phyloP scores from a whole-genome alignment of 768 basidiomycete species.

The Hygrophorus russula region DNA sequence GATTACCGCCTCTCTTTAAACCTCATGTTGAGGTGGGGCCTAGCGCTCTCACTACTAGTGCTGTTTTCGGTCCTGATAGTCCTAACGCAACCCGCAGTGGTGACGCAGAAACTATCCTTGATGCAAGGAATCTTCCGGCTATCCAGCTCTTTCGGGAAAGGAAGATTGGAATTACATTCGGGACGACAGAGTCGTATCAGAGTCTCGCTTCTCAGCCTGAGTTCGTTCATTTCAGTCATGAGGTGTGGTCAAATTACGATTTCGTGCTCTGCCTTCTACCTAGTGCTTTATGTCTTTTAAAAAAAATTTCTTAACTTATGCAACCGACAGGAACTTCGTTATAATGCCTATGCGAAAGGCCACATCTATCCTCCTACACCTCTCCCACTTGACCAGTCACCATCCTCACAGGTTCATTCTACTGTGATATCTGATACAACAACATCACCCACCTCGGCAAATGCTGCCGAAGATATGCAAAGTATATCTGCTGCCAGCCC shows the following conservation, averaged over 20 bases:
- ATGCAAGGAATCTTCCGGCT: too few species aligned
- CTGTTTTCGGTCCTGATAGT: neutral
- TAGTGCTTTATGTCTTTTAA: too few species aligned
- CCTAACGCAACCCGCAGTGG: neutral
- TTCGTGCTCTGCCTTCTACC: neutral
- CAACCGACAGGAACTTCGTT: neutral
- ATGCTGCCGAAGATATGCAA: neutral
- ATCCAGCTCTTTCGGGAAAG: too few species aligned
- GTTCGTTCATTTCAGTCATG: neutral
- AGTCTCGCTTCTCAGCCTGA: too few species aligned
- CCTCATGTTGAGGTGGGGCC: slow-evolving; percentile 22
- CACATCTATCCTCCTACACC: neutral
- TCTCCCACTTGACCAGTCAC: neutral
- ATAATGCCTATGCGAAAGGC: neutral
- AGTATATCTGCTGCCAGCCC: too few species aligned
- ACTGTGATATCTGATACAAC: neutral
- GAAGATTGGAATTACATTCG: too few species aligned
- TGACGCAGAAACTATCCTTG: neutral
- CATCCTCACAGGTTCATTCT: neutral
- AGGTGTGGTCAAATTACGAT: neutral
- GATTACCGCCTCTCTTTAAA: slow-evolving; percentile 40
- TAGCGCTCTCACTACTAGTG: neutral
- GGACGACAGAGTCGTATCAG: too few species aligned
- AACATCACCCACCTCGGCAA: neutral
- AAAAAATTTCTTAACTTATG: too few species aligned